Conservation (phyloP, 768 basidiomycete species). For the Chalciporus chontae region DNA sequence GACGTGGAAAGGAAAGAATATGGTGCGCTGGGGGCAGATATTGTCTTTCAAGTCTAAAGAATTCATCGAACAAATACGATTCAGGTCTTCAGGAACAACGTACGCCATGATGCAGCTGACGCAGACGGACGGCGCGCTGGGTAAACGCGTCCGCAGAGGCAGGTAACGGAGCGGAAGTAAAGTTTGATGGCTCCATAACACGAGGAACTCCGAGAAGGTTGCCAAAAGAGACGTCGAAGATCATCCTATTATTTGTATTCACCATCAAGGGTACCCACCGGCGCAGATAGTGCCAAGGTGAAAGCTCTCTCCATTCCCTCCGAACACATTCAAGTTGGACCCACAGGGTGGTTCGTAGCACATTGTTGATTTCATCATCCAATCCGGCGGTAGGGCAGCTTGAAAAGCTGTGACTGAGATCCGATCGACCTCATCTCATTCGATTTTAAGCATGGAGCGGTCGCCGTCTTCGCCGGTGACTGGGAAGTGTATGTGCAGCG, state of each 20-base stretch:
- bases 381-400: too few relatives aligned
- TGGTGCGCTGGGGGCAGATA: neutral
- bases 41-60: neutral
- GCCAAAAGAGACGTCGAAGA: too few relatives aligned
- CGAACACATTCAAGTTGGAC: too few relatives aligned
- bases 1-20: neutral
- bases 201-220: neutral
- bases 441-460: too few relatives aligned
- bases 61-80: neutral
- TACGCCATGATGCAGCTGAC: neutral
- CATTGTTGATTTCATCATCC: too few relatives aligned
- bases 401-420: too few relatives aligned
- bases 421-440: too few relatives aligned
- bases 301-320: neutral
- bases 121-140: neutral
- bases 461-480: too few relatives aligned
- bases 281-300: neutral
- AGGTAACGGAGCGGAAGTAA: neutral
- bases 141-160: neutral
- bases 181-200: neutral
- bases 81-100: neutral
- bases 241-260: too few relatives aligned
- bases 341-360: too few relatives aligned
- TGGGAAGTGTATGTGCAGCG: too few relatives aligned
- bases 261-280: too few relatives aligned